Conservation (phyloP, 1,284 basidiomycete species). For the Schizopora paradoxa region DNA sequence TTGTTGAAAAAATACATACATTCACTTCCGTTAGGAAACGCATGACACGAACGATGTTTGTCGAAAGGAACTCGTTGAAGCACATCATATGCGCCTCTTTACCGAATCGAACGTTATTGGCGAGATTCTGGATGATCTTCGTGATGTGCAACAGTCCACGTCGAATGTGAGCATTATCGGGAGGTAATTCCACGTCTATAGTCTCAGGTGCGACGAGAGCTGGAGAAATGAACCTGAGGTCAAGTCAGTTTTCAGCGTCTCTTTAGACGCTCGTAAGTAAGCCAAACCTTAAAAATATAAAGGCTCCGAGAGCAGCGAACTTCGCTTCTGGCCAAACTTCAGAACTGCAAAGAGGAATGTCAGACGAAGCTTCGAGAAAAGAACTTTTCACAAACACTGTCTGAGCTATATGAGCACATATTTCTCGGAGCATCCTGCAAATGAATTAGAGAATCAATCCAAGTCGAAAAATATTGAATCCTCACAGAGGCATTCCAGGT, state of each 20-base stretch:
- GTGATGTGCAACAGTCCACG: constrained; percentile 81
- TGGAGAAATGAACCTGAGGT: constrained; percentile 69
- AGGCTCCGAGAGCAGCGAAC: constrained; percentile 84
- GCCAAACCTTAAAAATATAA: constrained; percentile 78
- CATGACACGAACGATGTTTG: constrained; percentile 76
- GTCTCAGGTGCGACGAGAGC: constrained; percentile 82
- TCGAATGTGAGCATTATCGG: constrained; percentile 55
- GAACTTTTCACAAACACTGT: constrained; percentile 58
- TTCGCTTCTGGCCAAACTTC: constrained; percentile 79
- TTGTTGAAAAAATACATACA: constrained; percentile 37
- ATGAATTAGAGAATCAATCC: constrained; percentile 13
- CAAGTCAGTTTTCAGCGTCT: not conserved
- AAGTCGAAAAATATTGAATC: constrained; percentile 12
- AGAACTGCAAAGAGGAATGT: constrained; percentile 32
- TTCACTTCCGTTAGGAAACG: constrained; percentile 79
- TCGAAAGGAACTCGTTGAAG: constrained; percentile 73
- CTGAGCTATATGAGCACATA: constrained; percentile 80
- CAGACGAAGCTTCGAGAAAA: constrained; percentile 11
- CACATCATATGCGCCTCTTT: constrained; percentile 83
- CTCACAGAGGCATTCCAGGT: constrained; percentile 71
- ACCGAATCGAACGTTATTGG: constrained; percentile 89
- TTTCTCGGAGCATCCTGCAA: constrained; percentile 77
- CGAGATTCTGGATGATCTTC: constrained; percentile 88
- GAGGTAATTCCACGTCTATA: constrained; percentile 77
- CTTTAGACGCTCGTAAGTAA: not conserved